Conservation (phyloP, 768 basidiomycete genomes). For the Boletus barrowsii region DNA sequence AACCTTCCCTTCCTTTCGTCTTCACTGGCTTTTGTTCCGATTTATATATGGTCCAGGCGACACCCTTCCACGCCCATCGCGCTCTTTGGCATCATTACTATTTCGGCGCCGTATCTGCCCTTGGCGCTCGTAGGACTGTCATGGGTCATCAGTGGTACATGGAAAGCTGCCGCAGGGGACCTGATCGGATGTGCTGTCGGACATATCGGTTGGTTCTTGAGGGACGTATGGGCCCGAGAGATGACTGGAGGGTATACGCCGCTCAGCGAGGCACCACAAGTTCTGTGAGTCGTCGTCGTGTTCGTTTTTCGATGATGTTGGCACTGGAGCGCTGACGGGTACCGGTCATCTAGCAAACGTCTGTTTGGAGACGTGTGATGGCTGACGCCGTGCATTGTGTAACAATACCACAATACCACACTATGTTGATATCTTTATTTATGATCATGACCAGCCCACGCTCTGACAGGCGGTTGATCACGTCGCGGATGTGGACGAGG, state of each 20-base stretch:
- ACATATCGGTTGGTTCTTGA: conserved; percentile 79
- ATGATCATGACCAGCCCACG: neutral
- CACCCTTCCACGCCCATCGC: conserved; percentile 96
- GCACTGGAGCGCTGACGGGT: conserved; percentile 1
- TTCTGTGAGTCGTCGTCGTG: conserved; percentile 53
- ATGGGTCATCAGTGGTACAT: conserved; percentile 78
- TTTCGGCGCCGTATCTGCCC: conserved; percentile 94
- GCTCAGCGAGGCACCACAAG: conserved; percentile 68
- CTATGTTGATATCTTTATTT: neutral
- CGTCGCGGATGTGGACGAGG: too few species aligned
- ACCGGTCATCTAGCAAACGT: conserved; percentile 46
- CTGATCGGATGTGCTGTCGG: conserved; percentile 85
- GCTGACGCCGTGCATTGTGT: conserved; percentile 5
- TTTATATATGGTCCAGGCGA: conserved; percentile 94
- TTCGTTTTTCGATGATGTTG: neutral
- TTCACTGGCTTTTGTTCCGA: conserved; percentile 89
- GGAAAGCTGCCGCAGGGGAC: conserved; percentile 80
- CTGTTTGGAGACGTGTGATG: conserved; percentile 56
- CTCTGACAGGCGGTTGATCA: too few species aligned
- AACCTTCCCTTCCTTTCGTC: conserved; percentile 93
- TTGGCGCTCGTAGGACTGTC: conserved; percentile 86
- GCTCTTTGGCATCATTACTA: conserved; percentile 90
- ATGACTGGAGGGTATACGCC: conserved; percentile 74
- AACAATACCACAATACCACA: neutral
- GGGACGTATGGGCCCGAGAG: conserved; percentile 86